These are phyloP conservation scores for Hypoxylon intermedium DNA, from an alignment of 495 filamentous ascomycete genomes.

Conservation along the genomic window DNA sequence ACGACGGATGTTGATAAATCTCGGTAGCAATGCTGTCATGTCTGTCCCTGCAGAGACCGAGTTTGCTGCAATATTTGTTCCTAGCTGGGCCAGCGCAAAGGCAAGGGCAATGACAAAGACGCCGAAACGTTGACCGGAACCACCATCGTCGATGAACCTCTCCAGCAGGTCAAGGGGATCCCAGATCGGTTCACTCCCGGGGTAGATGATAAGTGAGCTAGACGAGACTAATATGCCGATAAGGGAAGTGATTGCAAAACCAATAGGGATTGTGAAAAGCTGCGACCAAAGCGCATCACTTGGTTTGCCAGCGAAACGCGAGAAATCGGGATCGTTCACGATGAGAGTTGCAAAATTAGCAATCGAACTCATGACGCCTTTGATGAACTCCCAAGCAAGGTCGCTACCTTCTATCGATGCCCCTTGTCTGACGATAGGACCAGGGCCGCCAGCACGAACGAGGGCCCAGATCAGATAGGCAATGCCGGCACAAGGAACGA, in stretches of 20 bases:
- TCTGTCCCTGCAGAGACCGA: constrained; percentile 89
- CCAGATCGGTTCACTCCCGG: constrained; percentile 75
- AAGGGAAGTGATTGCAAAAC: constrained; percentile 88
- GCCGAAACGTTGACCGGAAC: constrained; percentile 78
- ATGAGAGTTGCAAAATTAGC: constrained; percentile 92
- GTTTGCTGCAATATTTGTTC: constrained; percentile 94
- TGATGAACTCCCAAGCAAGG: constrained; percentile 82
- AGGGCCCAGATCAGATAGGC: constrained; percentile 93
- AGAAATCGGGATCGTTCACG: constrained; percentile 87
- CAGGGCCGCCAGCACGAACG: constrained; percentile 80
- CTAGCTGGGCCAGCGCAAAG: constrained; percentile 86
- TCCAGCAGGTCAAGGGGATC: constrained; percentile 81
- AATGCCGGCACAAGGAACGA: constrained; percentile 83
- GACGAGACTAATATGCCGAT: constrained; percentile 95
- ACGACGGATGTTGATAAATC: constrained; percentile 86
- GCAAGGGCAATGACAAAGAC: constrained; percentile 86
- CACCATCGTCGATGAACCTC: constrained; percentile 75
- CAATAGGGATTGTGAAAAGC: constrained; percentile 82
- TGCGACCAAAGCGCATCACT: constrained; percentile 89
- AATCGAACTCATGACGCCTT: constrained; percentile 85
- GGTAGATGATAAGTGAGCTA: constrained; percentile 77
- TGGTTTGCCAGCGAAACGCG: constrained; percentile 83
- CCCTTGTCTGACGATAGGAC: constrained; percentile 81
- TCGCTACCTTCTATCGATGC: constrained; percentile 68
- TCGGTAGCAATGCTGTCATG: constrained; percentile 86